Conservation (phyloP, 768 basidiomycete genomes). For the Leccinum truebloodii region DNA sequence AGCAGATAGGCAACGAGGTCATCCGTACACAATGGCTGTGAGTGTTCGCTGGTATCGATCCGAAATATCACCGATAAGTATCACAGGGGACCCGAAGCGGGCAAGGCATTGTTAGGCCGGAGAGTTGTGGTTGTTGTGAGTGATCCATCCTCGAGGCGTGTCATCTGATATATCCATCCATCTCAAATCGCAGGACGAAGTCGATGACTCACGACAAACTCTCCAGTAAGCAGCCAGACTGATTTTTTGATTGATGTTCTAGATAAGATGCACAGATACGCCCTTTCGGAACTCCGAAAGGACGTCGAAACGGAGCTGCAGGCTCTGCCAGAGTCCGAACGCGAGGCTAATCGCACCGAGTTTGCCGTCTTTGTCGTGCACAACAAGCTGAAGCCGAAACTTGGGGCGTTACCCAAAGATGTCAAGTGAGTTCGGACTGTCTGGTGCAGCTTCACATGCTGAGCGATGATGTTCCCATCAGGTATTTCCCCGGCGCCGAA, state of each 20-base stretch:
- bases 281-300: constrained; percentile 82
- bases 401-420: constrained; percentile 68
- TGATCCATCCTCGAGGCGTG: constrained; percentile 15
- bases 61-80: neutral
- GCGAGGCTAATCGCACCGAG: constrained; percentile 71
- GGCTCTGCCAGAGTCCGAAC: constrained; percentile 67
- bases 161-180: constrained; percentile 12
- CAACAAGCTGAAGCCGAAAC: constrained; percentile 89
- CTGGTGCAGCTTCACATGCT: constrained; percentile 4
- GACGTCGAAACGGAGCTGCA: constrained; percentile 79
- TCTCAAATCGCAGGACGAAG: constrained; percentile 62
- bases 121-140: constrained; percentile 81
- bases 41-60: constrained; percentile 30
- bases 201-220: constrained; percentile 88
- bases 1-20: constrained; percentile 81
- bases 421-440: constrained; percentile 50
- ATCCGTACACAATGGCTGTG: constrained; percentile 97
- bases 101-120: constrained; percentile 74
- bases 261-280: constrained; percentile 59
- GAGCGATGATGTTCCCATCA: constrained; percentile 22
- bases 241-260: constrained; percentile 3
- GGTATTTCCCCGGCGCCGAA: constrained; percentile 84
- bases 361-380: constrained; percentile 95
- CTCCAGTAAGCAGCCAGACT: constrained; percentile 59
- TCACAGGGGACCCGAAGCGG: constrained; percentile 61